Evolutionary conservation across 2,329 filamentous ascomycete genomes (phyloP).

Genomic region (Neofusicoccum sp.): DNA sequence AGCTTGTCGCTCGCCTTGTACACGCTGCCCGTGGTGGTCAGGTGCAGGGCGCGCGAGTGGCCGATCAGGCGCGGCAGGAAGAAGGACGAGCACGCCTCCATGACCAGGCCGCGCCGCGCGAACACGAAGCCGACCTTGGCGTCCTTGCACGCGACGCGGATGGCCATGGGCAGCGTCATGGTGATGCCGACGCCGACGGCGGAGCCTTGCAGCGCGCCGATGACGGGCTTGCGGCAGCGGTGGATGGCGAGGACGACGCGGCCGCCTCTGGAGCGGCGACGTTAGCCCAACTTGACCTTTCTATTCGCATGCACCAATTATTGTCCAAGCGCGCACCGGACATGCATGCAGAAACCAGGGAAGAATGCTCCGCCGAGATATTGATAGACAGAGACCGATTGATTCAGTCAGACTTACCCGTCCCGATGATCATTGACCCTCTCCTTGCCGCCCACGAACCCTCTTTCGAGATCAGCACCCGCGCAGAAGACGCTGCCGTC

Average conservation of each 20-base stretch:
- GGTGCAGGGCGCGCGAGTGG: constrained; percentile 62
- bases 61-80: constrained; percentile 74
- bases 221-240: constrained; percentile 59
- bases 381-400: too few species aligned
- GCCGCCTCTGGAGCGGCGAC: constrained; percentile 45
- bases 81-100: constrained; percentile 72
- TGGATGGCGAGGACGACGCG: constrained; percentile 57
- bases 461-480: constrained; percentile 58
- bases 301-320: too few species aligned
- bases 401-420: too few species aligned
- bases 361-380: too few species aligned
- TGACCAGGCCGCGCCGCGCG: constrained; percentile 67
- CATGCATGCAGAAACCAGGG: not conserved
- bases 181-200: constrained; percentile 63
- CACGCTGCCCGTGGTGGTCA: constrained; percentile 67
- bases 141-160: constrained; percentile 55
- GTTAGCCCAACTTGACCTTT: too few species aligned
- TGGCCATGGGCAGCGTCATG: constrained; percentile 60
- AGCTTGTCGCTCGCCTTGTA: constrained; percentile 55
- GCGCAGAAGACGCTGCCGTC: constrained; percentile 57
- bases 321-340: not conserved
- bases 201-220: constrained; percentile 58
- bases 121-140: constrained; percentile 78
- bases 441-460: constrained; percentile 50
- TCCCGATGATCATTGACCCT: constrained; percentile 55